Evolutionary conservation across 768 basidiomycete species (phyloP).

Genomic region (Lactifluus pinguis): DNA sequence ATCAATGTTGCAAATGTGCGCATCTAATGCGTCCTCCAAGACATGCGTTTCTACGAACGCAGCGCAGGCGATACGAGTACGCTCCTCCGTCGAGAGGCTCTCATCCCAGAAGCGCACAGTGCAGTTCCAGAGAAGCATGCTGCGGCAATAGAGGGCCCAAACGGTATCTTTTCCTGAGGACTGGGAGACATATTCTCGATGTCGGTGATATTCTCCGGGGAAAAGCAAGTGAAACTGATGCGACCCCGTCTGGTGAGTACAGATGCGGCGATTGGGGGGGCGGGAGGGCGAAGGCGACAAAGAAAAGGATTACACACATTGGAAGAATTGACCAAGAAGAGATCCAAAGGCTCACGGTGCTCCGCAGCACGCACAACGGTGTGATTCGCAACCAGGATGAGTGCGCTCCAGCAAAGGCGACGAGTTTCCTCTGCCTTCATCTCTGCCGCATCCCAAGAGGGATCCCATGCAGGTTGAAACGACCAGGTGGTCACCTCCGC

Average conservation of each 20-base stretch:
- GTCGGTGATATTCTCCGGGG: slow-evolving; percentile 62
- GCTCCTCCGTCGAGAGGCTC: slow-evolving; percentile 38
- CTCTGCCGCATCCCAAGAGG: slow-evolving; percentile 45
- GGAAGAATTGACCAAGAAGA: slow-evolving; percentile 53
- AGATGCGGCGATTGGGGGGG: not conserved
- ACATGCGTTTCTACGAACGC: slow-evolving; percentile 58
- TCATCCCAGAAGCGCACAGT: slow-evolving; percentile 44
- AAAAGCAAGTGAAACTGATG: slow-evolving; percentile 55
- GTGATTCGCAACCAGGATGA: slow-evolving; percentile 59
- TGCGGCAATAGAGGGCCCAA: slow-evolving; percentile 76
- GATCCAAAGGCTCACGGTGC: slow-evolving; percentile 44
- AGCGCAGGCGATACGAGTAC: slow-evolving; percentile 49
- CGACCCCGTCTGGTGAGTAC: not conserved
- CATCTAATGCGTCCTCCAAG: slow-evolving; percentile 57
- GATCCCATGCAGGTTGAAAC: slow-evolving; percentile 53
- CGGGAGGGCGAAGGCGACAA: not conserved
- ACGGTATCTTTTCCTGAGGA: slow-evolving; percentile 66
- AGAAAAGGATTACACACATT: slow-evolving; percentile 40
- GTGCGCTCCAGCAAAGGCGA: slow-evolving; percentile 68
- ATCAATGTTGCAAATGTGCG: slow-evolving; percentile 65
- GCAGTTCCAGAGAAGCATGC: slow-evolving; percentile 75
- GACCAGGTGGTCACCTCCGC: slow-evolving; percentile 38
- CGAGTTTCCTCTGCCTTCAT: slow-evolving; percentile 61
- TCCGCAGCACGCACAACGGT: slow-evolving; percentile 62
- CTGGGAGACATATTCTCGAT: slow-evolving; percentile 31